Conservation (phyloP, 495 filamentous ascomycete species). For the Echria macrotheca region DNA sequence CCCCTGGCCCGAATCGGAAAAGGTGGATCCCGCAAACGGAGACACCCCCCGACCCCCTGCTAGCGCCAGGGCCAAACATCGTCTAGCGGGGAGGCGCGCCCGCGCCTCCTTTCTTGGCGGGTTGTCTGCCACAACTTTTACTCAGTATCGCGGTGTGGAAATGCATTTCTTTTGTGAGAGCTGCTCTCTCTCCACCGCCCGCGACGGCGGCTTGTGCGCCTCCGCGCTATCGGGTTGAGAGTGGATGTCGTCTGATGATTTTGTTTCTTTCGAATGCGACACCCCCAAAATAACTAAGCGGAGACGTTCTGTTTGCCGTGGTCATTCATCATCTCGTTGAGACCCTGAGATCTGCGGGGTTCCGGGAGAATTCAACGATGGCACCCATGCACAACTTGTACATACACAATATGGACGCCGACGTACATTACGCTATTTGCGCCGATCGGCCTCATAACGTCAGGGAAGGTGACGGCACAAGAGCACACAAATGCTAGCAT, state of each 20-base stretch:
- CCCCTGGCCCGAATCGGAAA: slow-evolving; percentile 7
- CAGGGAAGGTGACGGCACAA: too few relatives aligned
- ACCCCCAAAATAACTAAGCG: too few relatives aligned
- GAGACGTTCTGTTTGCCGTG: too few relatives aligned
- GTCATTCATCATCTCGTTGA: neutral
- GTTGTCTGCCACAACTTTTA: neutral
- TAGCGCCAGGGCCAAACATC: slow-evolving; percentile 7
- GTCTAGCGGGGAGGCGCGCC: slow-evolving; percentile 6
- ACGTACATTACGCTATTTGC: neutral
- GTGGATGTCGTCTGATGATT: too few relatives aligned
- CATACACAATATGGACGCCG: neutral
- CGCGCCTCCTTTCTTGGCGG: neutral
- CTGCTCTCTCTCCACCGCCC: too few relatives aligned
- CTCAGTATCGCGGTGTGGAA: neutral
- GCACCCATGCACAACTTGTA: neutral
- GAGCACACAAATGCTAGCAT: too few relatives aligned
- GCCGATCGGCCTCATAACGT: neutral
- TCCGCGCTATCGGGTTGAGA: too few relatives aligned
- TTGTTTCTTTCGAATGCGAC: too few relatives aligned
- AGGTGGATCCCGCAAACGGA: slow-evolving; percentile 11
- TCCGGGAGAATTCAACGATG: slow-evolving; percentile 3
- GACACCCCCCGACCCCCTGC: slow-evolving; percentile 5
- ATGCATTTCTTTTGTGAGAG: too few relatives aligned
- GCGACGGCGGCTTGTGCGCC: too few relatives aligned
- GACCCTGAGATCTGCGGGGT: slow-evolving; percentile 7